A percentile compares a stretch with the other conserved stretches of the same genome.
These are phyloP conservation scores for Ceratocystis alfenasii DNA, from an alignment of 2,329 filamentous ascomycete genomes.

Conservation along the genomic window DNA sequence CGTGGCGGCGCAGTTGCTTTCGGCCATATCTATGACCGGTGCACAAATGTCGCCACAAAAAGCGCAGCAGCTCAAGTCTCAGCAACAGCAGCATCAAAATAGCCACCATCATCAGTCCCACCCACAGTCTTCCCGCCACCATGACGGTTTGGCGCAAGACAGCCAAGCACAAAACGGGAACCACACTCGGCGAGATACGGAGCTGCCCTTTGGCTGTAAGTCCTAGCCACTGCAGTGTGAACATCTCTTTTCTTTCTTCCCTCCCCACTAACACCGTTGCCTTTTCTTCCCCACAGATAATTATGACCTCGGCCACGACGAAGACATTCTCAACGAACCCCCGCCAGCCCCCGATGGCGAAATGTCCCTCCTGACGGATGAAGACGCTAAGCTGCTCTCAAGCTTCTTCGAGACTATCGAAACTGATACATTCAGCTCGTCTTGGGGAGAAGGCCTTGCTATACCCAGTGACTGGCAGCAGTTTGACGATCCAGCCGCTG, in stretches of 20 bases:
- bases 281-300: conserved; percentile 30
- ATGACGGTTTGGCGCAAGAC: neutral
- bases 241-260: neutral
- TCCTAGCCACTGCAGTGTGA: conserved; percentile 23
- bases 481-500: conserved; percentile 28
- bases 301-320: conserved; percentile 29
- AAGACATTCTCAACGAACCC: conserved; percentile 30
- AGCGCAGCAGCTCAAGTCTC: neutral
- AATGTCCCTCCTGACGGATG: conserved; percentile 52
- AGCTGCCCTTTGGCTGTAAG: conserved; percentile 58
- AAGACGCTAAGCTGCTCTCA: conserved; percentile 46
- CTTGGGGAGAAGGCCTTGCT: conserved; percentile 41
- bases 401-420: conserved; percentile 46
- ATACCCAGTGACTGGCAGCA: conserved; percentile 44
- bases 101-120: conserved; percentile 3
- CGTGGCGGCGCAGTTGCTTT: conserved; percentile 21
- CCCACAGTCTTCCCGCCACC: conserved; percentile 5
- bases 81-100: neutral
- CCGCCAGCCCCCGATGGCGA: conserved; percentile 52
- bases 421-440: conserved; percentile 39
- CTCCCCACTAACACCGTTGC: conserved; percentile 3
- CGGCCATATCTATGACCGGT: conserved; percentile 20
- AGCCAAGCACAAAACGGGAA: neutral
- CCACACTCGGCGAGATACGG: conserved; percentile 32
- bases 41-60: conserved; percentile 9